Conservation (phyloP, 257 asterid species). For the Solanum tacnaense region DNA sequence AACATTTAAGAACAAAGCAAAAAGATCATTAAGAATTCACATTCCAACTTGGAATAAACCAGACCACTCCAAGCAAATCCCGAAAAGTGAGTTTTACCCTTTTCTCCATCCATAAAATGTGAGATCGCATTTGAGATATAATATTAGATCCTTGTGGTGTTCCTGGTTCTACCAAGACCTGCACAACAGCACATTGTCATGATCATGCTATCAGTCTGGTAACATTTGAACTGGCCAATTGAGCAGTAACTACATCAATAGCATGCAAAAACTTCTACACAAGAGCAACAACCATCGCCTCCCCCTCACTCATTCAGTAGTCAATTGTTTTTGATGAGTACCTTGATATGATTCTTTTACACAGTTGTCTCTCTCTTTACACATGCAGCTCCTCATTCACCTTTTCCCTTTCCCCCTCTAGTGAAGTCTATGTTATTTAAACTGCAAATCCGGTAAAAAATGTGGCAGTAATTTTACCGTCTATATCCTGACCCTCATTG, state of each 20-base stretch:
- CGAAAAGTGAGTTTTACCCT: constrained; percentile 43
- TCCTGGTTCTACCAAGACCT: constrained; percentile 94
- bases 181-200: constrained; percentile 14
- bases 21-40: not conserved
- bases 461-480: not conserved
- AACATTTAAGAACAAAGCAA: constrained; percentile 2
- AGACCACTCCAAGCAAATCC: not conserved
- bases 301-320: not conserved
- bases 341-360: not conserved
- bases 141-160: constrained; percentile 94
- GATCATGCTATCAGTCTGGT: not conserved
- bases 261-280: not conserved
- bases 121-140: constrained; percentile 89
- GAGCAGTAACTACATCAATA: not conserved
- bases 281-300: not conserved
- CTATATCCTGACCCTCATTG: not conserved
- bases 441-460: not conserved
- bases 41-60: not conserved
- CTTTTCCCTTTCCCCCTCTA: not conserved
- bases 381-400: not conserved
- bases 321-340: not conserved
- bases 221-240: not conserved
- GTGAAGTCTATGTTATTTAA: not conserved
- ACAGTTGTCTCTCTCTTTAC: not conserved
- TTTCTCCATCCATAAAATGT: constrained; percentile 90